Evolutionary conservation across 768 basidiomycete species (phyloP), one percentile per base, ranked within the genome.

Genomic region (Russula lepida): DNA sequence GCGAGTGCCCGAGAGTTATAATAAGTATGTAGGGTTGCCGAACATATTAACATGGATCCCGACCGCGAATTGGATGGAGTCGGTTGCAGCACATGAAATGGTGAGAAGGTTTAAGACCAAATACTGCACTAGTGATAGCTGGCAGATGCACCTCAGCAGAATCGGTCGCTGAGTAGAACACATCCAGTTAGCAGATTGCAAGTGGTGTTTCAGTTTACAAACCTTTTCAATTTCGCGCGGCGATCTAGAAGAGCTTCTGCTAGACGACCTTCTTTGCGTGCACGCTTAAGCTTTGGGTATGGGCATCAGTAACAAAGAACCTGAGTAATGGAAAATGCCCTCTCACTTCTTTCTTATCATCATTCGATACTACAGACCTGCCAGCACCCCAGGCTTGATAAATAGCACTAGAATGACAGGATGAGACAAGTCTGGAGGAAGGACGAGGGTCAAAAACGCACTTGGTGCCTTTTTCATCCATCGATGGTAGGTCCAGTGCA

Each of bases 371-470:
- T 6, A 95, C 76, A 19, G 82, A 82, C 35, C 85, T 78, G 4
- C 89, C 87, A 23, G 88, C 87, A 25, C 92, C 92, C 89, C 93
- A 92, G 0, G 91, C 79, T 68, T 95, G 92, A 71, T 83, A 85
- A 47, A 85, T 68, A 54, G 78, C 83, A 70, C 89, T 93, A 68
- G 37, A 57, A 54, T 58, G 58, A 54, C 17, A 58, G 7, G 7
- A 56, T 27, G 41, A 58, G 63, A 39, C 37, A 46, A 33, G 41
- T 6, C 27, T 30, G 5, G 54, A 47, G 49, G 54, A 12, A 41
- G 6, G 37, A 15, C 25, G 12, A 43, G 43, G 43, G 41, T 43
- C 44, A 51, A 58, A 32, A 11, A 78, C 88, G 56, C 70, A 93
- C 84, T 92, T 92, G 37, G 87, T 77, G 55, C 79, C 75, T 5